Evolutionary conservation across 176 grass and related monocot genomes (phyloP), one percentile per base, ranked within the genome.

Genomic region (Zea mays): DNA sequence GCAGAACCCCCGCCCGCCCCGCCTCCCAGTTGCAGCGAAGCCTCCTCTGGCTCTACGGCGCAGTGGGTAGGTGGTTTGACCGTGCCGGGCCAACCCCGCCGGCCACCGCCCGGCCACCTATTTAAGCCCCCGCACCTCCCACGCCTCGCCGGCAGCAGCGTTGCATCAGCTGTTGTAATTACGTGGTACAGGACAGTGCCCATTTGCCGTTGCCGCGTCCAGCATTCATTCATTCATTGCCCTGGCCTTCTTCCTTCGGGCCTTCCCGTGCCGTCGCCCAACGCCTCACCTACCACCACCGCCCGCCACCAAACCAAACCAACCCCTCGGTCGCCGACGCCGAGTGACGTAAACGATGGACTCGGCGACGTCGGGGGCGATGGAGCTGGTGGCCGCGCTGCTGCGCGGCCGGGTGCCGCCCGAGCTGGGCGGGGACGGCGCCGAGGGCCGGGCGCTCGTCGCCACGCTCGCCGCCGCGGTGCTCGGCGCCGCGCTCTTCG

Each of bases 401-500:
- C 80, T 87, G 41, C 85, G 85, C 51, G 43, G 65, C 15, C 10
- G 7, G 60, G 61, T 35, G 34, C 52, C 36, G 79, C 74, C 44
- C 8, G 64, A 17, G n/a, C 36, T 76, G 12, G 45, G 69, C 65
- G 51, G 8, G 2, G 49, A 71, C 47, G 17, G 14, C 33, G 76
- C 78, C 67, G 64, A 59, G 67, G 64, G 65, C 72, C 73, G 85
- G 59, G 44, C 79, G 71, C 73, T 93, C 38, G 48, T 93, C 16
- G 85, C 74, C 3, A 78, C 87, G 48, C 83, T 90, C 0, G 81
- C 88, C 0, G 94, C 84, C 0, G 84, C 90, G 14, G 73, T 97
- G 46, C 86, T 93, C 44, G 94, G 91, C 4, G 87, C 87, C 75
- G 85, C 82, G n/a, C 73, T 93, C 33, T 43, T 97, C 54, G 68